Evolutionary conservation across 106 monocot species (phyloP).

Genomic region (Narthecium ossifragum): DNA sequence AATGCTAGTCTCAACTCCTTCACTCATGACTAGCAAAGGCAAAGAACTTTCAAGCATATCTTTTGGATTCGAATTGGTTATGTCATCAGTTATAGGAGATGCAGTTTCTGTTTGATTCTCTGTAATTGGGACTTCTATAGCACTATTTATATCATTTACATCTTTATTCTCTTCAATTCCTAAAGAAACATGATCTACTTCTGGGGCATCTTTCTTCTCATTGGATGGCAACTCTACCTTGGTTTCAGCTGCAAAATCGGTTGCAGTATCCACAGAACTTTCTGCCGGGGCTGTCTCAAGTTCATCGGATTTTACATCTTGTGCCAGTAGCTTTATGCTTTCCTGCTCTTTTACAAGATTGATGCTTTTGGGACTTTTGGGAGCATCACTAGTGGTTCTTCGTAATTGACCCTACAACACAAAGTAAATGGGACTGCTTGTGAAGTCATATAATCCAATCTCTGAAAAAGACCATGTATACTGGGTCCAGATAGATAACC

Average conservation of each 20-base stretch:
- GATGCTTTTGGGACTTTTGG: slow-evolving; percentile 14
- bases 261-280: slow-evolving; percentile 10
- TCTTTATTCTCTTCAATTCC: slow-evolving; percentile 13
- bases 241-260: slow-evolving; percentile 12
- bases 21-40: slow-evolving; percentile 1
- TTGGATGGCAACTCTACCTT: slow-evolving; percentile 16
- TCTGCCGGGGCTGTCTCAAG: slow-evolving; percentile 17
- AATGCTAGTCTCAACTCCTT: slow-evolving; percentile 16
- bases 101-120: slow-evolving; percentile 21
- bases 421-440: too few species aligned
- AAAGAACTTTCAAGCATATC: slow-evolving; percentile 15
- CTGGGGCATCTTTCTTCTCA: slow-evolving; percentile 11
- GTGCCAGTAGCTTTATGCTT: slow-evolving; percentile 14
- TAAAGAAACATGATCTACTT: slow-evolving; percentile 8
- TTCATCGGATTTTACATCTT: slow-evolving; percentile 24
- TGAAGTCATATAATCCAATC: too few species aligned
- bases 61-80: slow-evolving; percentile 9
- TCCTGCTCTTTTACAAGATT: slow-evolving; percentile 21
- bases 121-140: slow-evolving; percentile 21
- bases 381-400: slow-evolving; percentile 13
- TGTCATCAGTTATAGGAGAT: slow-evolving; percentile 14
- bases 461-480: too few species aligned
- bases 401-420: slow-evolving; percentile 36
- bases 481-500: slow-evolving; percentile 19
- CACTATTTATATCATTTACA: slow-evolving; percentile 17